Percentiles rank a stretch among this genome's conserved stretches.
Conservation (phyloP, 83 land plant species). For the Isoetes engelmannii region DNA sequence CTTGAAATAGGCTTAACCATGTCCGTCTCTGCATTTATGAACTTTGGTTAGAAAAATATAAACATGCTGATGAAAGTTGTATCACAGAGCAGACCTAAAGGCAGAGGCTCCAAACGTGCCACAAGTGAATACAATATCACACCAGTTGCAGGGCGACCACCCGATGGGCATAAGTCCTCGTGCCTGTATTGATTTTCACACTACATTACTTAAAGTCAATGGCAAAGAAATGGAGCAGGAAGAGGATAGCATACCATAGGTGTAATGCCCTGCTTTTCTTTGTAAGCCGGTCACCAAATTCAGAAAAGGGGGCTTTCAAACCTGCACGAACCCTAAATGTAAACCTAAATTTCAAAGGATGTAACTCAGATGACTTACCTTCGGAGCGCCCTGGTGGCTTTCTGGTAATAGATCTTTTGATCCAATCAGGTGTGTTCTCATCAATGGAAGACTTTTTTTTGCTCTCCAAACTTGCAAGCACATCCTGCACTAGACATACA, state of each 20-base stretch:
- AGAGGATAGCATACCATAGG: background rate
- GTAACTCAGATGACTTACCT: background rate
- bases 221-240: background rate
- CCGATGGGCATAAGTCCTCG: conserved; percentile 15
- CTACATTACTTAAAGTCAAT: background rate
- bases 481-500: background rate
- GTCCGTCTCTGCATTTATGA: conserved; percentile 11
- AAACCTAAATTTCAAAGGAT: background rate
- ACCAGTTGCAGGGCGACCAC: conserved; percentile 6
- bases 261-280: background rate
- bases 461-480: background rate
- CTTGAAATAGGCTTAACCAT: conserved; percentile 10
- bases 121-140: background rate
- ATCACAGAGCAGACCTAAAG: background rate
- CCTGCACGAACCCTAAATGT: background rate
- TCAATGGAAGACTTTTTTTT: background rate
- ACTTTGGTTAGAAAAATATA: background rate
- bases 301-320: background rate
- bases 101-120: background rate
- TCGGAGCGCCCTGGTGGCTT: background rate
- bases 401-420: background rate
- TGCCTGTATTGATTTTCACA: conserved; percentile 10
- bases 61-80: background rate
- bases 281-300: background rate
- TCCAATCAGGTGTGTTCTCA: background rate